phyloP scores from a whole-genome alignment of 2,329 filamentous ascomycete species.

The Pseudofabraea citricarpa region DNA sequence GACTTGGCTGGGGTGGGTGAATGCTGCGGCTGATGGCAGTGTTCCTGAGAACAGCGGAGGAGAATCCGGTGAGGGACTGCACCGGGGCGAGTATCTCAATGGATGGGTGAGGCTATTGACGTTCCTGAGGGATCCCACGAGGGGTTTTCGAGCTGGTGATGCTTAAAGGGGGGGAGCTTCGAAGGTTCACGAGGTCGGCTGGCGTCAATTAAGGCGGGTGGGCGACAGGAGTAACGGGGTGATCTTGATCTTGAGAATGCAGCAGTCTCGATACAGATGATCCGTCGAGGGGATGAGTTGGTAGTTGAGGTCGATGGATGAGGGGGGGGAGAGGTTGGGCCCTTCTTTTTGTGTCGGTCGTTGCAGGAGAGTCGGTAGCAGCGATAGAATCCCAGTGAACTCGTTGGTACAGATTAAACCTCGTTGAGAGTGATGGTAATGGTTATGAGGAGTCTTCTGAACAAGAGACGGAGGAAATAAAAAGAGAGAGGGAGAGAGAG shows the following conservation, averaged over 20 bases:
- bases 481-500: slow-evolving; percentile 6
- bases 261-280: neutral
- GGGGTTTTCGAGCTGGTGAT: slow-evolving; percentile 2
- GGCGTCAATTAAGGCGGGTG: neutral
- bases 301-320: slow-evolving; percentile 4
- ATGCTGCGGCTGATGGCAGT: too few relatives aligned
- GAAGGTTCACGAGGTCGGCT: slow-evolving; percentile 2
- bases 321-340: slow-evolving; percentile 7
- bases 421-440: too few relatives aligned
- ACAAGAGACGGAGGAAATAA: slow-evolving; percentile 3
- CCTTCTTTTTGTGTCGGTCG: neutral
- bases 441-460: too few relatives aligned
- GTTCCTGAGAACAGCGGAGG: too few relatives aligned
- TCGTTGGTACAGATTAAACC: too few relatives aligned
- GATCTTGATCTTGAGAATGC: neutral
- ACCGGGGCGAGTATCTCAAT: too few relatives aligned
- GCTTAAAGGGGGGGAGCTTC: slow-evolving; percentile 4
- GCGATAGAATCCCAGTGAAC: too few relatives aligned
- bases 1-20: too few relatives aligned
- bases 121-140: slow-evolving; percentile 2
- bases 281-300: neutral
- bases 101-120: too few relatives aligned
- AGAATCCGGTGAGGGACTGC: too few relatives aligned
- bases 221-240: slow-evolving; percentile 4
- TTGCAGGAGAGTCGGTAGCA: too few relatives aligned